Base-by-base conservation (phyloP, 352 stramenopile genomes). In the Phytophthora cajani region DNA sequence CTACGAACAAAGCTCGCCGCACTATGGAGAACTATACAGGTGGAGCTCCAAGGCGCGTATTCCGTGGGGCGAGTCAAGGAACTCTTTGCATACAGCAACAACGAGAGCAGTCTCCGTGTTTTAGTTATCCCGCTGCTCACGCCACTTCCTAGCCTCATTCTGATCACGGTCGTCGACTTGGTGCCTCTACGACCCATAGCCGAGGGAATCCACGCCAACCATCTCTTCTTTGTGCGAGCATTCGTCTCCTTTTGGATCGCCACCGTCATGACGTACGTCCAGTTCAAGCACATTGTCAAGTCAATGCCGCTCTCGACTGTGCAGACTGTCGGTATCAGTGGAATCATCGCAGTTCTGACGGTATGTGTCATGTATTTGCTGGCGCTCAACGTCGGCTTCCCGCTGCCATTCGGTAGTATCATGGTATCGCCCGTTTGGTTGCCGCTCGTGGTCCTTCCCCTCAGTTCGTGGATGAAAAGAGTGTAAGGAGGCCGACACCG, bases 361-460 rank as follows among this genome's bases (percentile, higher is more conserved):
- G 51, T 56, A 11, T 4, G 21, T 19, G 30, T 36, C 5, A 54
- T 67, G 60, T 67, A 76, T 42, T 49, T 9, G 5, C 2, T 75
- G 8, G 54, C 60, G 2, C 33, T 71, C 11, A 12, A 17, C 1
- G 68, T 85, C 27, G 78, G 78, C 0, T 82, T 77, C 52, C 75
- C 75, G 0, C 23, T 82, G 12, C 74, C 74, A n/a, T 81, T 85
- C 58, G 73, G 62, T 25, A 69, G 78, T 7, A 58, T 74, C 4
- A 61, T 68, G 7, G 32, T 64, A 25, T 58, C 50, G 38, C 33
- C 64, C 11, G n/a, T 63, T n/a, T 71, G 67, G 62, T 7, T 50
- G 21, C 38, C 54, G 19, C 32, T 77, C 1, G 53, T 73, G 6
- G 19, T 58, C 7, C 10, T 33, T 9, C 55, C 56, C 5, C 46